These are phyloP conservation scores for Basipetospora chlamydospora DNA, from an alignment of 2,329 filamentous ascomycete genomes.

Conservation along the genomic window DNA sequence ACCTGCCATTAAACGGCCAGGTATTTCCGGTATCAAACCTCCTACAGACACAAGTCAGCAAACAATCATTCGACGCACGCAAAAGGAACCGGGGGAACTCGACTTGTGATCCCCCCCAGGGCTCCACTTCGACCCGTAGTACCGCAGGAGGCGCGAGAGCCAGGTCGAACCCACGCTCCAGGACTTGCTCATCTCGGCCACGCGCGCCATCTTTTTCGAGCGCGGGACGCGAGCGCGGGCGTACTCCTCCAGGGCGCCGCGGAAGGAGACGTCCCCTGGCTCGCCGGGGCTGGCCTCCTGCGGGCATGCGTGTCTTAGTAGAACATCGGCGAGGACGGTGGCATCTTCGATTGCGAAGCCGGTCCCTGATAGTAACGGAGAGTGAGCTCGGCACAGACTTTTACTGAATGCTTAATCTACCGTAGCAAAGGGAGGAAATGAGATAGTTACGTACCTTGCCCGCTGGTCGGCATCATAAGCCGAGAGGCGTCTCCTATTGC, in stretches of 20 bases:
- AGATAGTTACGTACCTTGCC: conserved; percentile 8
- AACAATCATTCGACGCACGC: neutral
- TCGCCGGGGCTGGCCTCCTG: no score
- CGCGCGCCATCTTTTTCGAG: conserved; percentile 12
- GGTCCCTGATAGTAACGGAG: conserved; percentile 6
- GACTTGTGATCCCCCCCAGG: neutral
- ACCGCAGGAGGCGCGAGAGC: conserved; percentile 10
- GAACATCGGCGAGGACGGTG: conserved; percentile 11
- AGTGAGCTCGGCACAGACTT: no score
- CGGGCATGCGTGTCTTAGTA: conserved; percentile 6
- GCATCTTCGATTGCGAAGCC: conserved; percentile 14
- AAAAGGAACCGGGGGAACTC: neutral
- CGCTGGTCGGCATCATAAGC: conserved; percentile 14
- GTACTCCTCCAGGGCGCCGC: conserved; percentile 10
- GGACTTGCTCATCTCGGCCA: conserved; percentile 8
- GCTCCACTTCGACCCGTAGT: conserved; percentile 1
- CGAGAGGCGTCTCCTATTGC: conserved; percentile 13
- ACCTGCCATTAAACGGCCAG: neutral
- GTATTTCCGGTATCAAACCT: neutral
- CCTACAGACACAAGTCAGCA: no score
- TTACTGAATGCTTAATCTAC: neutral
- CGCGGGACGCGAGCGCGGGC: conserved; percentile 9
- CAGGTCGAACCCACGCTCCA: conserved; percentile 9
- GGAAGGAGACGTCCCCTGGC: neutral
- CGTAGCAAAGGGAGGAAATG: neutral